These are phyloP conservation scores for Entrophospora sp. DNA, from an alignment of 192 early-diverging fungal species.

Conservation along the genomic window DNA sequence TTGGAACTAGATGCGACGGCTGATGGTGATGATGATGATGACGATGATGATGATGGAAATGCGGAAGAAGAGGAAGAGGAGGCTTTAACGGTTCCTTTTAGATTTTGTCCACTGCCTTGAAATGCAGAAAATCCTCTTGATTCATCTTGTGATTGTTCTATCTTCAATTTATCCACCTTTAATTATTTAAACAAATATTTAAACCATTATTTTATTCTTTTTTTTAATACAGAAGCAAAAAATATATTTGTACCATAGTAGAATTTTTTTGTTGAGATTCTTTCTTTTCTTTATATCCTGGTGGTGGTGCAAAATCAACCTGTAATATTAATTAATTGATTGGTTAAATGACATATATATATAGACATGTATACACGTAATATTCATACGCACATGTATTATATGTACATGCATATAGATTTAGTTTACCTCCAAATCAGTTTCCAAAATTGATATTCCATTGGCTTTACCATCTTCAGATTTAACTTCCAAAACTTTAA, in stretches of 20 bases:
- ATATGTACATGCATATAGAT: no score
- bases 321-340: neutral
- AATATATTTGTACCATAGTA: neutral
- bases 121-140: slow-evolving; percentile 25
- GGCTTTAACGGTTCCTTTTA: slow-evolving; percentile 32
- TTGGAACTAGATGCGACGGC: no score
- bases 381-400: no score
- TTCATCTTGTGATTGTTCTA: slow-evolving; percentile 22
- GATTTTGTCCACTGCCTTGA: slow-evolving; percentile 31
- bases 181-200: neutral
- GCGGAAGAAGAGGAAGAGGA: slow-evolving; percentile 1
- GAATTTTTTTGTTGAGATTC: slow-evolving; percentile 26
- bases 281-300: slow-evolving; percentile 95
- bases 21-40: no score
- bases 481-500: slow-evolving; percentile 83
- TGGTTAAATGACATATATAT: no score
- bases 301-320: slow-evolving; percentile 92
- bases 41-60: no score
- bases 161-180: slow-evolving; percentile 35
- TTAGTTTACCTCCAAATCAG: slow-evolving; percentile 91
- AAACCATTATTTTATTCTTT: neutral
- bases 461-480: slow-evolving; percentile 43
- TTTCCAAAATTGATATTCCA: slow-evolving; percentile 93
- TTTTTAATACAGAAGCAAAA: no score
- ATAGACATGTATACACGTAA: no score